These are phyloP conservation scores for Dissophora ornata DNA, from an alignment of 192 early-diverging fungal species.

Conservation along the genomic window DNA sequence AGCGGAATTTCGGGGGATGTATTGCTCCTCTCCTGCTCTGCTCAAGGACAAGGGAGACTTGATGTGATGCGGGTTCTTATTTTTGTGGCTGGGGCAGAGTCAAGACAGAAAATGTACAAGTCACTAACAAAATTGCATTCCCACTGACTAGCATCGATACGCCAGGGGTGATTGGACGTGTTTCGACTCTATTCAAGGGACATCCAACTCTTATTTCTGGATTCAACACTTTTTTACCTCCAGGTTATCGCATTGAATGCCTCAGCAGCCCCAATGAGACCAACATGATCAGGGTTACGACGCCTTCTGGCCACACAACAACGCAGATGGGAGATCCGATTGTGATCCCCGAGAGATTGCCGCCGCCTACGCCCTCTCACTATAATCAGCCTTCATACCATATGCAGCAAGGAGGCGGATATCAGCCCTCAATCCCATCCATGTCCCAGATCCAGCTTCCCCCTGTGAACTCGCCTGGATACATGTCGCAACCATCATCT, in stretches of 20 bases:
- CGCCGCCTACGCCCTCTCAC: constrained; percentile 35
- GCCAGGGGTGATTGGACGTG: constrained; percentile 96
- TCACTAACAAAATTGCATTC: constrained; percentile 1
- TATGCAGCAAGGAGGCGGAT: constrained; percentile 48
- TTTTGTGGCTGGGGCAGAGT: background rate
- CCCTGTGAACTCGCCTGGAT: constrained; percentile 37
- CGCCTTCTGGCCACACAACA: constrained; percentile 77
- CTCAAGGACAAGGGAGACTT: too few relatives aligned
- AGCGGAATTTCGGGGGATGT: too few relatives aligned
- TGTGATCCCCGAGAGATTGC: constrained; percentile 39
- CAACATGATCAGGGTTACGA: constrained; percentile 85
- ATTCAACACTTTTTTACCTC: constrained; percentile 99
- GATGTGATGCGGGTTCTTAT: background rate
- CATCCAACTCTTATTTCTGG: constrained; percentile 93
- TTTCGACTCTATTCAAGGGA: constrained; percentile 93
- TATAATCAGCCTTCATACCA: constrained; percentile 51
- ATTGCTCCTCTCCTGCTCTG: too few relatives aligned
- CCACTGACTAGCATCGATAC: constrained; percentile 81
- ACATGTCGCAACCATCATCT: constrained; percentile 30
- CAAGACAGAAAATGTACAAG: constrained; percentile 3
- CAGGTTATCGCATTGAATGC: constrained; percentile 96
- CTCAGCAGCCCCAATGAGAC: constrained; percentile 81
- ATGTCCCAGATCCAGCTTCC: constrained; percentile 38
- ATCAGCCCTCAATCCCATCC: constrained; percentile 52
- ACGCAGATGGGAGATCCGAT: constrained; percentile 61